phyloP scores from a whole-genome alignment of 345 rosid species.

The Rhizophora mangle region DNA sequence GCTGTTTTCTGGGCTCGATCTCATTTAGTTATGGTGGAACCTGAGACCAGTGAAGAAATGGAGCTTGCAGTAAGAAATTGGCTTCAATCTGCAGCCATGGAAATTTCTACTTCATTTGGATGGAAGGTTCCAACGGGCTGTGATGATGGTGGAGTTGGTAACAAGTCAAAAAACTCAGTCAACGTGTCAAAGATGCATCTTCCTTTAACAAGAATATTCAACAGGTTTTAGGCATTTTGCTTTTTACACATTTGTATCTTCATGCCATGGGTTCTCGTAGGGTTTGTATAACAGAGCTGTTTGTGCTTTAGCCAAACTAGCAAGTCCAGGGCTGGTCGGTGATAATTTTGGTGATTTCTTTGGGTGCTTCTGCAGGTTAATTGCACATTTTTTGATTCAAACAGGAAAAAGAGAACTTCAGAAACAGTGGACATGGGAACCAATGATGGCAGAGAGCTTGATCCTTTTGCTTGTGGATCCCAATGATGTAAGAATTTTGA shows the following conservation, averaged over 20 bases:
- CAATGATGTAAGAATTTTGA: constrained; percentile 61
- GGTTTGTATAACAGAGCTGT: neutral
- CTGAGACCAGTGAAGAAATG: constrained; percentile 64
- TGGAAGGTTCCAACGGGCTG: constrained; percentile 93
- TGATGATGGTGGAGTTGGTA: constrained; percentile 85
- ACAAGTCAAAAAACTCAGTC: constrained; percentile 77
- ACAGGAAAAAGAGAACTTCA: constrained; percentile 57
- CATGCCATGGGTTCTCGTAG: constrained; percentile 10
- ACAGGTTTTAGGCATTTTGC: constrained; percentile 49
- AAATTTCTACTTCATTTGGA: constrained; percentile 71
- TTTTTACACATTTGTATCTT: constrained; percentile 8
- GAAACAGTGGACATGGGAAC: constrained; percentile 93
- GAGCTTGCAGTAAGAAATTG: constrained; percentile 58
- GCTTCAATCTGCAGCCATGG: constrained; percentile 64
- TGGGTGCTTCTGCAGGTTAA: constrained; percentile 54
- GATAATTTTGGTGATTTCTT: neutral
- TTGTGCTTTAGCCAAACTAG: neutral
- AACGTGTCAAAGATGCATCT: constrained; percentile 63
- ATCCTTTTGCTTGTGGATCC: constrained; percentile 86
- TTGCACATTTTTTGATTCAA: constrained; percentile 64
- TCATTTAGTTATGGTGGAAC: constrained; percentile 71
- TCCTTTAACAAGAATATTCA: constrained; percentile 65
- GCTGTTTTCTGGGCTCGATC: constrained; percentile 96
- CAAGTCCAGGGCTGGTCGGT: neutral
- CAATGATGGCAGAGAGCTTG: constrained; percentile 78